Evolutionary conservation across 495 filamentous ascomycete species (phyloP).

Genomic region (Penicillium turbatum): DNA sequence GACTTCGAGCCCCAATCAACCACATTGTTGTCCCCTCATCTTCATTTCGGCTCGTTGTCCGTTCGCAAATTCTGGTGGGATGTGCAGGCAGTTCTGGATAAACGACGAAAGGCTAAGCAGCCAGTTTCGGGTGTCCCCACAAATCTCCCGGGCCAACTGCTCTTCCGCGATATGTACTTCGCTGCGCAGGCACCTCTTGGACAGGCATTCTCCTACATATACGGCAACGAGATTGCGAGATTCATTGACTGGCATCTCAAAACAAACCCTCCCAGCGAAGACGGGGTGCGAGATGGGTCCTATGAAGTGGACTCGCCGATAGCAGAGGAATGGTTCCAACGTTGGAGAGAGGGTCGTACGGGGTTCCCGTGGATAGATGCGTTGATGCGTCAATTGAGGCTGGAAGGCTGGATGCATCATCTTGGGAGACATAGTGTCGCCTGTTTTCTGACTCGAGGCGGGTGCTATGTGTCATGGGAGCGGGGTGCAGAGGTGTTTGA

Average conservation of each 20-base stretch:
- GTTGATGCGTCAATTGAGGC: conserved; percentile 64
- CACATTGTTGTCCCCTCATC: conserved; percentile 62
- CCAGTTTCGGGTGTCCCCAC: conserved; percentile 51
- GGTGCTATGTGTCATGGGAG: conserved; percentile 71
- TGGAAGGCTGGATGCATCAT: conserved; percentile 72
- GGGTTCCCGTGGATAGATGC: conserved; percentile 75
- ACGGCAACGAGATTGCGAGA: conserved; percentile 54
- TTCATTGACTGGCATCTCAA: conserved; percentile 71
- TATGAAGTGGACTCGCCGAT: conserved; percentile 53
- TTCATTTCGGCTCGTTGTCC: conserved; percentile 65
- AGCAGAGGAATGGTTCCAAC: conserved; percentile 58
- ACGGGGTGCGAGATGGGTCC: conserved; percentile 17
- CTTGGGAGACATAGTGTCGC: conserved; percentile 67
- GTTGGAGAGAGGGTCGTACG: conserved; percentile 61
- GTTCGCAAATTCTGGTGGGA: conserved; percentile 65
- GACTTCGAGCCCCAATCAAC: conserved; percentile 64
- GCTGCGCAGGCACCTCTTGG: conserved; percentile 63
- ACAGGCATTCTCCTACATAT: conserved; percentile 50
- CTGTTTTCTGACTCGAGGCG: conserved; percentile 67
- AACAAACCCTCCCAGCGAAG: conserved; percentile 40
- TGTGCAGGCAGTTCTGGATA: conserved; percentile 51
- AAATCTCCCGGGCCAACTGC: conserved; percentile 61
- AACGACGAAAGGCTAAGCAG: conserved; percentile 43
- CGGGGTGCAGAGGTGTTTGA: conserved; percentile 70
- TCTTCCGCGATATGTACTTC: conserved; percentile 77